Conservation (phyloP, 2,329 filamentous ascomycete species). For the Ophiocordyceps polyrhachis-furcata region DNA sequence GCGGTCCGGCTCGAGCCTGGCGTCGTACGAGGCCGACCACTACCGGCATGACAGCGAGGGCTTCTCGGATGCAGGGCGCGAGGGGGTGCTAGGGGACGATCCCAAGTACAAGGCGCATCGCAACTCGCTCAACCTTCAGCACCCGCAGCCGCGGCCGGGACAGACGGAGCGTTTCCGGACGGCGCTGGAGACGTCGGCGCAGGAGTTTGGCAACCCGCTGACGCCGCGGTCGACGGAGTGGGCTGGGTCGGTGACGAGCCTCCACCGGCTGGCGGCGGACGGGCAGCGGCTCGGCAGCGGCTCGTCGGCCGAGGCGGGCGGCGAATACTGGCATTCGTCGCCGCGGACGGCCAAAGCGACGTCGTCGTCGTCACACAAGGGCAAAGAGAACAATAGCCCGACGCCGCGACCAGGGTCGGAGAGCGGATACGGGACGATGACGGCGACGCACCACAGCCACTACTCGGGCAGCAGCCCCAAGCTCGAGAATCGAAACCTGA, state of each 20-base stretch:
- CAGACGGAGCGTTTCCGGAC: conserved; percentile 58
- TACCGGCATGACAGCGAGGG: conserved; percentile 34
- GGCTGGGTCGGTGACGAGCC: conserved; percentile 40
- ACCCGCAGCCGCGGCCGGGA: conserved; percentile 59
- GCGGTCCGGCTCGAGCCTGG: conserved; percentile 59
- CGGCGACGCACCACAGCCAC: conserved; percentile 28
- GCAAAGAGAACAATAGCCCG: conserved; percentile 24
- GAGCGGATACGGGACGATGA: conserved; percentile 31
- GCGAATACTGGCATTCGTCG: neutral
- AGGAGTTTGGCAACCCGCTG: conserved; percentile 43
- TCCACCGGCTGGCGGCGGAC: conserved; percentile 31
- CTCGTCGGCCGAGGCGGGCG: conserved; percentile 10
- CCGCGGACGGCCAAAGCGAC: too few species aligned
- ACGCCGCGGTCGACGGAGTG: conserved; percentile 43
- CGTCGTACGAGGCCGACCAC: conserved; percentile 36
- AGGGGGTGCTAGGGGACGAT: conserved; percentile 31
- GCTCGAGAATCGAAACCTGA: conserved; percentile 38
- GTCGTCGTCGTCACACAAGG: conserved; percentile 25
- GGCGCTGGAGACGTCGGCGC: conserved; percentile 53
- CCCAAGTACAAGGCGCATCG: conserved; percentile 70
- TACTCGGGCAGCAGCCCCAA: conserved; percentile 36
- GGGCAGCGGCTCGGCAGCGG: conserved; percentile 29
- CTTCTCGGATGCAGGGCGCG: conserved; percentile 6
- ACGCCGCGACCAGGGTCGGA: conserved; percentile 37
- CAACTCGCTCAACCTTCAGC: conserved; percentile 61